A percentile compares a stretch with the other conserved stretches of the same genome.
Conservation (phyloP, 306 rosid species). For the Bauhinia variegata region DNA sequence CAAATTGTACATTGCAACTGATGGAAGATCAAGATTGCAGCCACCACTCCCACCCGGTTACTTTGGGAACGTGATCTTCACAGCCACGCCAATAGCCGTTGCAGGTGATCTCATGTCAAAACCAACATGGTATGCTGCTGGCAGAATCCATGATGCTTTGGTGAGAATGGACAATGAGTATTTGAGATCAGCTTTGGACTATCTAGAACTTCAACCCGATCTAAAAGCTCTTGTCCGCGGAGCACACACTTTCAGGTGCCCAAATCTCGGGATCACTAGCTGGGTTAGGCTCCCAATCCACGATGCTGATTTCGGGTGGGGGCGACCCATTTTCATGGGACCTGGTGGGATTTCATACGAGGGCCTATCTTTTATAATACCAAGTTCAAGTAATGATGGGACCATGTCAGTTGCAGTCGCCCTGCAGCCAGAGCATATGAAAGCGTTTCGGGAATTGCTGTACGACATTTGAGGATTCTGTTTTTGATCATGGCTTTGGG, state of each 20-base stretch:
- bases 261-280: constrained; percentile 92
- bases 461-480: constrained; percentile 55
- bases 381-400: constrained; percentile 69
- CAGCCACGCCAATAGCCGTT: constrained; percentile 68
- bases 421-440: constrained; percentile 67
- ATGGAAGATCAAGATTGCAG: constrained; percentile 77
- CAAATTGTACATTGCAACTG: constrained; percentile 80
- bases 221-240: constrained; percentile 81
- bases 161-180: constrained; percentile 68
- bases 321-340: constrained; percentile 94
- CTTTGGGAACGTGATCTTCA: constrained; percentile 88
- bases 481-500: background rate
- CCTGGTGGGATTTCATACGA: constrained; percentile 91
- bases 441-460: constrained; percentile 53
- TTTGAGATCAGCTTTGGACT: constrained; percentile 82
- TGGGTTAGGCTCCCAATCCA: constrained; percentile 90
- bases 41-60: constrained; percentile 85
- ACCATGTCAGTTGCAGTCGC: constrained; percentile 69
- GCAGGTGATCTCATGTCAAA: constrained; percentile 74
- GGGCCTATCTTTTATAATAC: constrained; percentile 73
- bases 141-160: constrained; percentile 70
- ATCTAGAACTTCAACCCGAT: constrained; percentile 83
- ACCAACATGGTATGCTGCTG: constrained; percentile 84
- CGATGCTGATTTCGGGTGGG: constrained; percentile 98
- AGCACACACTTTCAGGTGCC: constrained; percentile 82